phyloP scores from a whole-genome alignment of 352 stramenopile species.

The Pythium oligandrum region DNA sequence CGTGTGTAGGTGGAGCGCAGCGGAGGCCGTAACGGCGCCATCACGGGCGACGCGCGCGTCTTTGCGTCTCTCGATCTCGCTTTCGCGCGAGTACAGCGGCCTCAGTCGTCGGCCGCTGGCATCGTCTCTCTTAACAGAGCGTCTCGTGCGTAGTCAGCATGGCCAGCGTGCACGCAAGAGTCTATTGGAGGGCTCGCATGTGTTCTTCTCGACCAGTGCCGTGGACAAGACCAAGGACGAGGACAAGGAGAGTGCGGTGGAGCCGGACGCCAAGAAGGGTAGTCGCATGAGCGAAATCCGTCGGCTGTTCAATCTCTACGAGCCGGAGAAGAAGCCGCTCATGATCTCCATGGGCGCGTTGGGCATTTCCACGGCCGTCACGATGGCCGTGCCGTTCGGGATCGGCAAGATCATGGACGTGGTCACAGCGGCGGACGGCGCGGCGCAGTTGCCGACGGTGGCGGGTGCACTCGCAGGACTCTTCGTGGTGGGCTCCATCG shows the following conservation, averaged over 20 bases:
- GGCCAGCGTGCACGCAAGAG: no score
- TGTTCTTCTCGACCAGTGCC: no score
- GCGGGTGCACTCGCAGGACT: constrained; percentile 56
- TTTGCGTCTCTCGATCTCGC: no score
- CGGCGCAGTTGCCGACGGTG: constrained; percentile 38
- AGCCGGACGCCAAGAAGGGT: no score
- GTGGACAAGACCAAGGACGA: constrained; percentile 3
- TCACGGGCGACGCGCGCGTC: no score
- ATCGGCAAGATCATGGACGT: constrained; percentile 83
- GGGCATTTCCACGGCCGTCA: constrained; percentile 61
- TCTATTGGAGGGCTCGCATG: no score
- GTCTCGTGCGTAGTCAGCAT: no score
- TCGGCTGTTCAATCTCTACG: constrained; percentile 51
- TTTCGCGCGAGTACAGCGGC: no score
- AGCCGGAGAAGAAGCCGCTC: constrained; percentile 64
- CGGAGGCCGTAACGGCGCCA: no score
- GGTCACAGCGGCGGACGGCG: constrained; percentile 38
- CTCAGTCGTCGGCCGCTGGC: no score
- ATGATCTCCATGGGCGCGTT: constrained; percentile 60
- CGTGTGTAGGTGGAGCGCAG: no score
- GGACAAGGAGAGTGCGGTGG: not conserved
- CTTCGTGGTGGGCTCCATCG: constrained; percentile 64
- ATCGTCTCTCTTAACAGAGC: no score
- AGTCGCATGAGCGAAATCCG: constrained; percentile 20
- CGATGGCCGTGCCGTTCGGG: constrained; percentile 74